phyloP scores from a whole-genome alignment of 1,139 yeast species.

The Scheffersomyces titani region DNA sequence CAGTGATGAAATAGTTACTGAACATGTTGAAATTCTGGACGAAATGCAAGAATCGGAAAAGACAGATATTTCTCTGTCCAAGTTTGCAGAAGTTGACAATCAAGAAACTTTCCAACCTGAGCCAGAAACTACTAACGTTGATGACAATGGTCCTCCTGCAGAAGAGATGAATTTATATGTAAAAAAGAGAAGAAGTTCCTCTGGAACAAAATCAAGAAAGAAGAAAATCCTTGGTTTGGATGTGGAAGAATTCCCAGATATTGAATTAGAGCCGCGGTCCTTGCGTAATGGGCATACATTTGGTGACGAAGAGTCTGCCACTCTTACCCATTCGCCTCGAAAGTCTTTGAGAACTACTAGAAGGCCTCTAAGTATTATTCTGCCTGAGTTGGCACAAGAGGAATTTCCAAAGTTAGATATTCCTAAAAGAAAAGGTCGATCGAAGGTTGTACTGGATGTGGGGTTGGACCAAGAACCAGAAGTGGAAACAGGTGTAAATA shows the following conservation, averaged over 20 bases:
- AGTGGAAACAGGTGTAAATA: neutral
- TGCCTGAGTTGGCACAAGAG: neutral
- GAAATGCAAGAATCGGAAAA: neutral
- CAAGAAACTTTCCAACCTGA: neutral
- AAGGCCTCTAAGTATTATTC: neutral
- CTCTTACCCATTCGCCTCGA: slow-evolving; percentile 2
- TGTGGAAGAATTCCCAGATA: slow-evolving; percentile 4
- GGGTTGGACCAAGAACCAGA: too few species aligned
- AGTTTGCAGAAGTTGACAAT: neutral
- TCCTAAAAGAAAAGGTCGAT: slow-evolving; percentile 1
- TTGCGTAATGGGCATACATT: slow-evolving; percentile 10
- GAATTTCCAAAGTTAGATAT: neutral
- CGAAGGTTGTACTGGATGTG: neutral
- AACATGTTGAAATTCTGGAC: neutral
- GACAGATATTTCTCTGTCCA: neutral
- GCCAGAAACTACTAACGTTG: neutral
- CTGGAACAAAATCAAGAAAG: slow-evolving; percentile 4
- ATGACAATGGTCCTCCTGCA: neutral
- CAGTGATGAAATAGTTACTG: neutral
- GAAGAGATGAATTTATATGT: neutral
- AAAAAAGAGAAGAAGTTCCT: neutral
- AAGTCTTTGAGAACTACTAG: neutral
- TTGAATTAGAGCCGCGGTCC: slow-evolving; percentile 10
- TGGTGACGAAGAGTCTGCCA: neutral
- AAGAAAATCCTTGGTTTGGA: slow-evolving; percentile 13